Percentiles rank a stretch among this genome's conserved stretches.
phyloP scores from a whole-genome alignment of 2,329 filamentous ascomycete genomes.

The Colletotrichum noveboracense region DNA sequence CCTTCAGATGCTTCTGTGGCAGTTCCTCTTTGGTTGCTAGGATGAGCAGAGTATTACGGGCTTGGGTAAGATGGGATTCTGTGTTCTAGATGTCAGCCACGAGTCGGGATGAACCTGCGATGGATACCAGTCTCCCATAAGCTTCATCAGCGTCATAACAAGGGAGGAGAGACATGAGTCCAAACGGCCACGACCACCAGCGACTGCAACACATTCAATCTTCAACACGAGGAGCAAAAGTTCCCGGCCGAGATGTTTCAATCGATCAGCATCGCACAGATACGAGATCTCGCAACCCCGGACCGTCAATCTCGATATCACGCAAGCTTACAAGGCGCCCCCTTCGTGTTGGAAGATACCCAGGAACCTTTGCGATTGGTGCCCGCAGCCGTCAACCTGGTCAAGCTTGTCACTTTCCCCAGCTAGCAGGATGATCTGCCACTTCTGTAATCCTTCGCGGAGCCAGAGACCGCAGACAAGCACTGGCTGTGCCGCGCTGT shows the following conservation, averaged over 20 bases:
- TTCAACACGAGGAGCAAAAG: not conserved
- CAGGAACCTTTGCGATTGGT: not conserved
- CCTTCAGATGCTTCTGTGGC: not conserved
- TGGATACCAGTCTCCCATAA: not conserved
- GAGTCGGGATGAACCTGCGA: not conserved
- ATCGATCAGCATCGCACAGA: not conserved
- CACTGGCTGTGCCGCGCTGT: not conserved
- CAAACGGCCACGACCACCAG: not conserved
- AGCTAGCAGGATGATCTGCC: not conserved
- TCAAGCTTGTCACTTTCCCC: not conserved
- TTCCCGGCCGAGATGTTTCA: not conserved
- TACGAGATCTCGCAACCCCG: not conserved
- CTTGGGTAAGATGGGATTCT: not conserved
- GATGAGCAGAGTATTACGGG: not conserved
- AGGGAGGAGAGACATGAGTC: not conserved
- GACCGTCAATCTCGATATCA: not conserved
- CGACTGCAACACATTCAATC: not conserved
- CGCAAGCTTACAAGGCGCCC: not conserved
- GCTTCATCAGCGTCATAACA: not conserved
- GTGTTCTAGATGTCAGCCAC: not conserved
- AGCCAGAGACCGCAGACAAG: not conserved
- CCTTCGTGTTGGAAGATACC: not conserved
- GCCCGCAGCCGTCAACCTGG: not conserved
- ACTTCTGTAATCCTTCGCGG: not conserved
- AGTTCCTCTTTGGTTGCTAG: not conserved